phyloP scores from a whole-genome alignment of 1,284 basidiomycete genomes.

The Ustilago crameri region DNA sequence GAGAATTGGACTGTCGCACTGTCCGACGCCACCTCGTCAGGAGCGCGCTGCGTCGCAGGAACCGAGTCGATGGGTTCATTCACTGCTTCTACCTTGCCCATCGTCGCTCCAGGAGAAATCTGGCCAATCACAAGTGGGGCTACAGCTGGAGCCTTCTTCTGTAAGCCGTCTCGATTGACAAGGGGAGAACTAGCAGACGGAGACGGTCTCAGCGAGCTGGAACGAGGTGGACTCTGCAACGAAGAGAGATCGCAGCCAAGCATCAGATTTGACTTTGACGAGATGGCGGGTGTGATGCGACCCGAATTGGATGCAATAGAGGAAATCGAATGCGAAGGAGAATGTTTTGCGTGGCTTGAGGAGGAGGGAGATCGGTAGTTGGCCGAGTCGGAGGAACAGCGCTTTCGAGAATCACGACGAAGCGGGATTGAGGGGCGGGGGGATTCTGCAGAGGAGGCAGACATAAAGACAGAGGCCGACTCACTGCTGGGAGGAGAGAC shows the following conservation, averaged over 20 bases:
- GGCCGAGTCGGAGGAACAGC: constrained; percentile 38
- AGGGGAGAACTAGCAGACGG: constrained; percentile 19
- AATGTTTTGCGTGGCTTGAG: constrained; percentile 3
- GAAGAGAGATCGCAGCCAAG: constrained; percentile 7
- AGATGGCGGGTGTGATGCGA: constrained; percentile 10
- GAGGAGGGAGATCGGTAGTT: constrained; percentile 10
- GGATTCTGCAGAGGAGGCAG: constrained; percentile 7
- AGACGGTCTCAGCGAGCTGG: constrained; percentile 29
- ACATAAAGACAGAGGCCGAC: constrained; percentile 11
- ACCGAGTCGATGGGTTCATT: constrained; percentile 21
- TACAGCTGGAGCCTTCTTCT: constrained; percentile 9
- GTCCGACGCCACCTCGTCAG: constrained; percentile 6
- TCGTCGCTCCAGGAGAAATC: constrained; percentile 6
- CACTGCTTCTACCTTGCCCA: constrained; percentile 22
- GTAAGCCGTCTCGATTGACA: constrained; percentile 14
- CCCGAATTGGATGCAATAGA: constrained; percentile 14
- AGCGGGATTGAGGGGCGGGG: constrained; percentile 22
- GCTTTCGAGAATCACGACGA: constrained; percentile 35
- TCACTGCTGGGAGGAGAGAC: constrained; percentile 9
- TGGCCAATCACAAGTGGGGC: too few relatives aligned
- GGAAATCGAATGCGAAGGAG: constrained; percentile 21
- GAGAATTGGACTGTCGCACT: constrained; percentile 5
- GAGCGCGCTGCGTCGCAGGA: constrained; percentile 12
- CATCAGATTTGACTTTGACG: constrained; percentile 5
- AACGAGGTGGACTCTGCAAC: constrained; percentile 28